Evolutionary conservation across 2,329 filamentous ascomycete genomes (phyloP), one percentile per base, ranked within the genome.

Genomic region (Aspergillus sp.): DNA sequence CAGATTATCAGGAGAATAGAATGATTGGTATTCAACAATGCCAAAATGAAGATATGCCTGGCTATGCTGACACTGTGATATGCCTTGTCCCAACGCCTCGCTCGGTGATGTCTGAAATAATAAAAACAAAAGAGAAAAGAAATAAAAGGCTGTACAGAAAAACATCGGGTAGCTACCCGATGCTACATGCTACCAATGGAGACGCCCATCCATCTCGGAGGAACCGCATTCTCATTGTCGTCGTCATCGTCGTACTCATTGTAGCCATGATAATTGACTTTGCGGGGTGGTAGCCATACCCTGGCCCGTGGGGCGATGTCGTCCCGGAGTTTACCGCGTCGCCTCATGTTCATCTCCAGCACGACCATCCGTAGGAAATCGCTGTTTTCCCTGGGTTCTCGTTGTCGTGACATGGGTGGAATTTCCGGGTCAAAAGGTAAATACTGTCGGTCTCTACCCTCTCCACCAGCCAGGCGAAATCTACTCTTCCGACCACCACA

Each of bases 311-410:
- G 77, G 11, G 74, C 69, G 7, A 67, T 61, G 42, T 76, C 75
- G 35, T 76, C 67, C 48, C 79, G 78, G 36, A 84, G 66, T 64
- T 84, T 84, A 43, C 81, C 81, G 47, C 70, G 71, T 35, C 80
- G 74, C 32, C 80, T 74, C 81, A 84, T 84, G 59, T 83, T 83
- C 79, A 83, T 82, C 62, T 84, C 81, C 38, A 83, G 68, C 8
- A 83, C 81, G 11, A 83, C 78, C 50, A 83, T 75, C 31, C 81
- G 75, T 37, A 84, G 63, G 58, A 84, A 84, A 54, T 83, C 75
- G 50, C 75, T 71, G 59, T 84, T 84, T 56, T 84, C 81, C 40
- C 81, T 70, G 27, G 78, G 76, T 54, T 84, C 81, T n/a, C 81
- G 72, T 52, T 79, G 78, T 8, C 79, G 75, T 11, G 74, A 69